Conservation (phyloP, 192 early-diverging fungal species). For the Hyaloraphidium curvatum region DNA sequence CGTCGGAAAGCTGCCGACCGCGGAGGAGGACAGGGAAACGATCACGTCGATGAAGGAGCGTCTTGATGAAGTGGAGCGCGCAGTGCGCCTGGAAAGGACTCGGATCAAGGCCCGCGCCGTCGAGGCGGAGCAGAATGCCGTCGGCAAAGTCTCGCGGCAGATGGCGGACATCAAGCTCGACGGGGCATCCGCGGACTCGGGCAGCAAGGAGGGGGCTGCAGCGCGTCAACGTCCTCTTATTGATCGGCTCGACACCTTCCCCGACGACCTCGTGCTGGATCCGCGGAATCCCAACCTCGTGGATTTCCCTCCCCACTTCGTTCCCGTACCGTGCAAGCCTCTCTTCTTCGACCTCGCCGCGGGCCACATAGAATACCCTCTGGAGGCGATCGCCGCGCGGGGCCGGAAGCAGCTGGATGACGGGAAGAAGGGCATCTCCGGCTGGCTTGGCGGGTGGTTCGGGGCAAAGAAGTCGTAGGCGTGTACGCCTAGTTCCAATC, state of each 20-base stretch:
- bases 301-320: conserved; percentile 33
- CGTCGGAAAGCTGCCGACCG: conserved; percentile 3
- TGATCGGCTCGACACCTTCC: conserved; percentile 30
- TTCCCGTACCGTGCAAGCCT: conserved; percentile 46
- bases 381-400: conserved; percentile 8
- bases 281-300: conserved; percentile 28
- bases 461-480: not conserved
- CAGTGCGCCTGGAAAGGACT: too few relatives aligned
- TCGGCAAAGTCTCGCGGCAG: too few relatives aligned
- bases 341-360: conserved; percentile 62
- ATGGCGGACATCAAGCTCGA: too few relatives aligned
- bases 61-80: too few relatives aligned
- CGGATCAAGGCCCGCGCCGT: too few relatives aligned
- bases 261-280: conserved; percentile 14
- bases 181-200: too few relatives aligned
- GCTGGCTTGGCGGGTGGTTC: conserved; percentile 4
- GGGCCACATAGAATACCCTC: conserved; percentile 42
- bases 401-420: not conserved
- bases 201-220: too few relatives aligned
- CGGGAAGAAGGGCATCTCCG: not conserved
- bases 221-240: conserved; percentile 27
- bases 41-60: not conserved
- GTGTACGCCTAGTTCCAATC: too few relatives aligned
- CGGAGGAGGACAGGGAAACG: not conserved
- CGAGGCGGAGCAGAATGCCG: too few relatives aligned